phyloP scores from a whole-genome alignment of 1,284 basidiomycete genomes.

The Phaffia rhodozyma region DNA sequence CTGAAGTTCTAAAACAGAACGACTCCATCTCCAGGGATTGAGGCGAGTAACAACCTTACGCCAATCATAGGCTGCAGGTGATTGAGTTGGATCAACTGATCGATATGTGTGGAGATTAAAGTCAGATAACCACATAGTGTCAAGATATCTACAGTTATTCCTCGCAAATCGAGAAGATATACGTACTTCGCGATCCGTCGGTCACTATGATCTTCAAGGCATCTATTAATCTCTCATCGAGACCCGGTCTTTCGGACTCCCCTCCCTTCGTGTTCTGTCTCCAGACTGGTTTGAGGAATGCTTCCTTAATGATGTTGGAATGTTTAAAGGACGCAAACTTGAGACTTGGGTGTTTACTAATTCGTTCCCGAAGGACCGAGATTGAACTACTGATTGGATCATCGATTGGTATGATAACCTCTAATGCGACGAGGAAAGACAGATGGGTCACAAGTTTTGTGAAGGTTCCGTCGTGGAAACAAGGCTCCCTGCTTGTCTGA shows the following conservation, averaged over 20 bases:
- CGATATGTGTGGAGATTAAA: background rate
- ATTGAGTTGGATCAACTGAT: slow-evolving; percentile 11
- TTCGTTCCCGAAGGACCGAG: background rate
- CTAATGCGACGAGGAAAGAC: slow-evolving; percentile 7
- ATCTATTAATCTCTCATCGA: slow-evolving; percentile 9
- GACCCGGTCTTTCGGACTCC: background rate
- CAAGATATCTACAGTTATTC: background rate
- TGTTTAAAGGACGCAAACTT: slow-evolving; percentile 5
- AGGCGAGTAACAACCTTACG: slow-evolving; percentile 13
- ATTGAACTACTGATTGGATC: background rate
- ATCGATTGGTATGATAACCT: background rate
- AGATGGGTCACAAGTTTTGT: slow-evolving; percentile 9
- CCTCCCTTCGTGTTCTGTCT: background rate
- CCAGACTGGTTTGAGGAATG: slow-evolving; percentile 9
- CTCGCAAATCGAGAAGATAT: background rate
- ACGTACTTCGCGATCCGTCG: slow-evolving; percentile 4
- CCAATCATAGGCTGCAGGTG: slow-evolving; percentile 12
- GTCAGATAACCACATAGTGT: background rate
- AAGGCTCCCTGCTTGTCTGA: background rate
- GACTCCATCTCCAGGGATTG: slow-evolving; percentile 13
- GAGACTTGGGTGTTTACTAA: slow-evolving; percentile 4
- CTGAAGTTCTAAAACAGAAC: slow-evolving; percentile 13
- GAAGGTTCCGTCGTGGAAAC: background rate
- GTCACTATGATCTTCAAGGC: slow-evolving; percentile 10
- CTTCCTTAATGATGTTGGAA: slow-evolving; percentile 9